phyloP scores from a whole-genome alignment of 176 grass and related monocot species.

The Ensete ventricosum region DNA sequence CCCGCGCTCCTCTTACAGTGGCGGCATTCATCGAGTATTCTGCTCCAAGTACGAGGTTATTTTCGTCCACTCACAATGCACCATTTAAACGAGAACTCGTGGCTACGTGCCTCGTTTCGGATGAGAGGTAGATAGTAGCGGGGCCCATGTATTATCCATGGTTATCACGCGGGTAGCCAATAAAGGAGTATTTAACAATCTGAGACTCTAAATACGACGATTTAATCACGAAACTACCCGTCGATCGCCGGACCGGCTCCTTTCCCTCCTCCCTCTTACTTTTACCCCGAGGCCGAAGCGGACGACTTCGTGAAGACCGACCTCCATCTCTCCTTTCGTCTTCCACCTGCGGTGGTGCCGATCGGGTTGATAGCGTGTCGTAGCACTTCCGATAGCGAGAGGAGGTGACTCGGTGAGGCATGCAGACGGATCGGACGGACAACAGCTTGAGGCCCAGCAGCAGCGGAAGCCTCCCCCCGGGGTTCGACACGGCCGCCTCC shows the following conservation, averaged over 20 bases:
- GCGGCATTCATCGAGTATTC: too few relatives aligned
- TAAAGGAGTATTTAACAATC: too few relatives aligned
- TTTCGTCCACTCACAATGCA: too few relatives aligned
- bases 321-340: not conserved
- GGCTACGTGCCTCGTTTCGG: too few relatives aligned
- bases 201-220: too few relatives aligned
- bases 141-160: too few relatives aligned
- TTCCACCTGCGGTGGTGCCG: not conserved
- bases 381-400: not conserved
- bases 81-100: too few relatives aligned
- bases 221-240: not conserved
- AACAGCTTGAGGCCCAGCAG: constrained; percentile 82
- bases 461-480: constrained; percentile 37
- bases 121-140: too few relatives aligned
- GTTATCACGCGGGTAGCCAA: too few relatives aligned
- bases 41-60: too few relatives aligned
- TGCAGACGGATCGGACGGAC: constrained; percentile 79
- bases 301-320: not conserved
- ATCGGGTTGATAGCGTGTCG: not conserved
- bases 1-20: too few relatives aligned
- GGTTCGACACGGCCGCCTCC: constrained; percentile 29
- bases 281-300: not conserved
- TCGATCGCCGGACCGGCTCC: not conserved
- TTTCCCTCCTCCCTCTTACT: not conserved
- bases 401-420: constrained; percentile 19